Base-by-base conservation (phyloP, 2,329 filamentous ascomycete species). In the Aspergillus cejpii region DNA sequence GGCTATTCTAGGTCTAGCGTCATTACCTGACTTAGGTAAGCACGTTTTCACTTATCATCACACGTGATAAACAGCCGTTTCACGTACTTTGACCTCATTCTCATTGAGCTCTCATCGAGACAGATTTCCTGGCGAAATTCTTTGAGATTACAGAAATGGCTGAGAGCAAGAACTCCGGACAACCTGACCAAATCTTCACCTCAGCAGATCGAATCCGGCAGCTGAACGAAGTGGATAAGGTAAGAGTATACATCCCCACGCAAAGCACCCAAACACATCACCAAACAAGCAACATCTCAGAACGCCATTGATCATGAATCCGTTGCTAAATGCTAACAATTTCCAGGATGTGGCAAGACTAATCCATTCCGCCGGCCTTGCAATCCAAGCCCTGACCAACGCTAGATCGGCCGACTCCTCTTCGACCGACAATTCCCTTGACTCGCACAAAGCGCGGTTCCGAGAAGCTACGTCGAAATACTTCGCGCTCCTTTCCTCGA, bases 121-220 rank as follows among this genome's bases (percentile, higher is more conserved):
- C 20, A 39, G 11, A 40, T 17, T 20, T 34, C 8, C 31, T 2
- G 15, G 31, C 11, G 31, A 5, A 19, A 34, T 17, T 11, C 31
- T 17, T 17, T 11, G 11, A 34, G 15, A 17, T n/a, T 15, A 43
- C 12, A 41, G 50, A 26, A 19, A 64, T 64, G 61, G 28, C 50
- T 5, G 54, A 58, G 23, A 31, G 44, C 26, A 58, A 56, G 42
- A 44, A 51, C 7, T 41, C 52, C 31, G 41, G 53, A 23, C 51
- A 60, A 38, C 47, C 59, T 6, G 54, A 63, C 41, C 52, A 62
- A 33, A 59, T 56, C n/a, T 85, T 90, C 54, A 85, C 81, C 7
- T 77, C 84, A 26, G 78, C 84, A 31, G 85, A 94, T 63, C 86
- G 85, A 52, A 88, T 94, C 52, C 75, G 83, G 45, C 87, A 94